Evolutionary conservation across 768 basidiomycete genomes (phyloP), one percentile per base, ranked within the genome.

Genomic region (Psilocybe sp.): DNA sequence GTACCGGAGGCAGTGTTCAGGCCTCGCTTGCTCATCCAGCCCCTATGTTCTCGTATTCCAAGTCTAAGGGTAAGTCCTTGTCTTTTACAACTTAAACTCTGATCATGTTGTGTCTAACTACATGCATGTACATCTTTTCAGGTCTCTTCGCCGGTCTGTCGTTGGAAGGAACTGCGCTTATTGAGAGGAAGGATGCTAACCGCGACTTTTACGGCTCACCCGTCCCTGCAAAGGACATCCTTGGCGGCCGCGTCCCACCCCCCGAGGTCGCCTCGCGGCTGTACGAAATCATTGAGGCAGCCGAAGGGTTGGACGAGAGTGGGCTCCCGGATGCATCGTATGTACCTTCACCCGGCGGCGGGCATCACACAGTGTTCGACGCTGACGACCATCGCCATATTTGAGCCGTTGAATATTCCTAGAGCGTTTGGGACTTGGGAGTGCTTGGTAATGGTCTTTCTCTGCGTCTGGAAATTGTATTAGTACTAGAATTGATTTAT

Each of bases 31-130:
- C 93, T 4, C 92, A 95, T 68, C 96, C 96, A 0, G 85, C 95
- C 15, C 94, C 94, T 4, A 95, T 98, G 91, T 99, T 97, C 70
- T 92, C 90, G 54, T 96, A 97, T 66, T 94, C 92, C 9, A 91
- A 94, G 69, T 94, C 92, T 11, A 95, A 93, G 72, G 93, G 92
- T 92, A 58, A 50, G 80, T 62, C 15, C 0, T 38, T n/a, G n/a
- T n/a, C 34, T 41, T 38, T 34, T 44, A 32, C 6, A 42, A 46
- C 19, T 35, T 39, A 5, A n/a, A 32, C 15, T 33, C 39, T 43
- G 37, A 33, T n/a, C 8, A 28, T 47, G 19, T 53, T 50, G 32
- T 41, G 16, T 37, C n/a, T 23, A 36, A 32, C 48, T 42, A 46
- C 43, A 49, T 16, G 8, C 18, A 40, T 13, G 35, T 31, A 35